Percentiles rank a stretch among this genome's conserved stretches.
These are phyloP conservation scores for Naganishia sp. DNA, from an alignment of 1,284 basidiomycete genomes.

Conservation along the genomic window DNA sequence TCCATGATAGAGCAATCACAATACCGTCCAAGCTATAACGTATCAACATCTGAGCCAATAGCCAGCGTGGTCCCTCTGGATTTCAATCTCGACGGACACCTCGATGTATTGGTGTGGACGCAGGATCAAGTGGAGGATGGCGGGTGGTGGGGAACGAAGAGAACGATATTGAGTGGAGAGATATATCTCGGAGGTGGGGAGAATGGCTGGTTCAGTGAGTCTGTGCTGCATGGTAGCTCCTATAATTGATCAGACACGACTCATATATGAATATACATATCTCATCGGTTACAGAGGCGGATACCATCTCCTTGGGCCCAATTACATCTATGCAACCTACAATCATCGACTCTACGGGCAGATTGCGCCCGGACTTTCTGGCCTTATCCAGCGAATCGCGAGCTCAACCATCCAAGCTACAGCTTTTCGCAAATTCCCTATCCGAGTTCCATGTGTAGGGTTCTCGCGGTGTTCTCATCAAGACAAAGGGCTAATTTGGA, in stretches of 20 bases:
- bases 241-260: too few relatives aligned
- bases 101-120: constrained; percentile 87
- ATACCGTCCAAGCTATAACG: constrained; percentile 41
- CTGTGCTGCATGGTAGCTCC: background rate
- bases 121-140: constrained; percentile 56
- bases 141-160: constrained; percentile 53
- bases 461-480: background rate
- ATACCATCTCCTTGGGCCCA: background rate
- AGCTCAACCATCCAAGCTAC: constrained; percentile 2
- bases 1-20: constrained; percentile 62
- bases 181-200: constrained; percentile 65
- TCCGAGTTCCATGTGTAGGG: constrained; percentile 32
- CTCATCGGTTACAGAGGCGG: constrained; percentile 64
- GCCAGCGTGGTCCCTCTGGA: constrained; percentile 86
- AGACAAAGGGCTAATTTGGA: background rate
- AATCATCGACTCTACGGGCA: constrained; percentile 75
- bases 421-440: constrained; percentile 66
- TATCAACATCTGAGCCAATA: constrained; percentile 41
- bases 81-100: constrained; percentile 84
- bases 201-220: constrained; percentile 69
- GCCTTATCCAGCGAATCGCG: constrained; percentile 60
- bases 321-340: constrained; percentile 64
- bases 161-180: constrained; percentile 60
- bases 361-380: constrained; percentile 81
- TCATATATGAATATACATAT: too few relatives aligned